These are phyloP conservation scores for Penicillium glabrum DNA, from an alignment of 2,329 filamentous ascomycete species.

Conservation along the genomic window DNA sequence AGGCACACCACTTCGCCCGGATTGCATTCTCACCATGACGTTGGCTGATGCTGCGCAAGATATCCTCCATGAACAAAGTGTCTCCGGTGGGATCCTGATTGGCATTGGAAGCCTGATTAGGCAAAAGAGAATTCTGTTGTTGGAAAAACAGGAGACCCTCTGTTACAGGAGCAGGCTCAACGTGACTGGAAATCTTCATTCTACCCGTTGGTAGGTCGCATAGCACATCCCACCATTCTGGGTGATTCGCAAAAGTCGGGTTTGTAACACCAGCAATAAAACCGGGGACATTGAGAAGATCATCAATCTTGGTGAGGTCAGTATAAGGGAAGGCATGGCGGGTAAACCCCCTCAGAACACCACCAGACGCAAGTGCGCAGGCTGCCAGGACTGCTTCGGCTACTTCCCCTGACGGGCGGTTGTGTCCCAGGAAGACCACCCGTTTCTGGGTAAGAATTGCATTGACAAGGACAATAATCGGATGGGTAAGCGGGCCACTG, in stretches of 20 bases:
- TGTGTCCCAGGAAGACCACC: slow-evolving; percentile 92
- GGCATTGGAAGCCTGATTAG: slow-evolving; percentile 25
- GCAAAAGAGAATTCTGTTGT: slow-evolving; percentile 55
- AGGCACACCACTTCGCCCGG: slow-evolving; percentile 88
- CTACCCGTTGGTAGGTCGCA: slow-evolving; percentile 90
- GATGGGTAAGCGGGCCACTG: slow-evolving; percentile 84
- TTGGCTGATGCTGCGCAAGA: slow-evolving; percentile 78
- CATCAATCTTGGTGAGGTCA: slow-evolving; percentile 95
- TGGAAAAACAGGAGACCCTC: slow-evolving; percentile 88
- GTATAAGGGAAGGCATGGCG: slow-evolving; percentile 97
- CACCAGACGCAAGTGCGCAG: slow-evolving; percentile 88
- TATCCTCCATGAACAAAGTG: slow-evolving; percentile 81
- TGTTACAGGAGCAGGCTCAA: slow-evolving; percentile 76
- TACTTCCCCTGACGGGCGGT: slow-evolving; percentile 91
- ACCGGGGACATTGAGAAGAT: slow-evolving; percentile 89
- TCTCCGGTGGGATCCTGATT: slow-evolving; percentile 77
- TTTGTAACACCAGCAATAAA: slow-evolving; percentile 99
- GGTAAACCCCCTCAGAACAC: slow-evolving; percentile 89
- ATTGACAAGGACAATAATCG: slow-evolving; percentile 91
- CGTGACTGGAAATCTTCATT: slow-evolving; percentile 89
- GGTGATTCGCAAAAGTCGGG: slow-evolving; percentile 89
- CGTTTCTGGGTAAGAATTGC: slow-evolving; percentile 94
- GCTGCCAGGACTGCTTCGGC: slow-evolving; percentile 98
- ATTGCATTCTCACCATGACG: slow-evolving; percentile 88
- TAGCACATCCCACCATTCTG: slow-evolving; percentile 96